Conservation (phyloP, 23 red algal species). For the Cyanidiococcus yangmingshanensis region DNA sequence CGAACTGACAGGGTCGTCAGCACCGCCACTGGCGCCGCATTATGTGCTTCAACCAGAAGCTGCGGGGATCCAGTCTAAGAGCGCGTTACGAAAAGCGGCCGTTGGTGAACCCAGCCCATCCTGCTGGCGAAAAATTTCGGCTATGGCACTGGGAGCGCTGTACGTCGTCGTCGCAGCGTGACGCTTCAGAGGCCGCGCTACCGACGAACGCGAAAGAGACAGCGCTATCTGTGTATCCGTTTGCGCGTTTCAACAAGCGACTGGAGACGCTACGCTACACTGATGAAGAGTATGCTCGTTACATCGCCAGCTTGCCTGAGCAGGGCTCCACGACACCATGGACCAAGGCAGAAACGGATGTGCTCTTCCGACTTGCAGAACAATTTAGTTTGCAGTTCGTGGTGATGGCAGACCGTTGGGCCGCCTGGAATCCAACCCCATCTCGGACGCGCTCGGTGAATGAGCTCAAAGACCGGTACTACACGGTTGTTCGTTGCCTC, state of each 20-base stretch:
- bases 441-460: constrained; percentile 36
- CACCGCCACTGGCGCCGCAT: constrained; percentile 34
- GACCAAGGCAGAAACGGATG: constrained; percentile 75
- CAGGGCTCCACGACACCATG: constrained; percentile 24
- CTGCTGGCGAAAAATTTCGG: constrained; percentile 24
- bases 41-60: constrained; percentile 5
- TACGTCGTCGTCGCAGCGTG: neutral
- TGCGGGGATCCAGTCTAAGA: neutral
- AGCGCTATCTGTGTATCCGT: constrained; percentile 24
- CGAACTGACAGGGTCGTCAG: constrained; percentile 41
- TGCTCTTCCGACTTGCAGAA: constrained; percentile 47
- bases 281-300: constrained; percentile 45
- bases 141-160: constrained; percentile 48
- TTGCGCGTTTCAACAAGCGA: constrained; percentile 58
- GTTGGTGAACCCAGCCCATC: constrained; percentile 22
- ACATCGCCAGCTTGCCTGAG: neutral
- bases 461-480: constrained; percentile 93
- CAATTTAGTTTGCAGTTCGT: constrained; percentile 61
- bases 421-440: neutral
- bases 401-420: constrained; percentile 83
- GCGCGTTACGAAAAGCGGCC: constrained; percentile 25
- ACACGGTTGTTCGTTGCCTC: constrained; percentile 45
- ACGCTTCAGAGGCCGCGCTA: neutral
- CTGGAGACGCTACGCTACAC: constrained; percentile 52
- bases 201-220: neutral